Conservation (phyloP, 169 alveolate genomes). For the Pseudocohnilembus persalinus region DNA sequence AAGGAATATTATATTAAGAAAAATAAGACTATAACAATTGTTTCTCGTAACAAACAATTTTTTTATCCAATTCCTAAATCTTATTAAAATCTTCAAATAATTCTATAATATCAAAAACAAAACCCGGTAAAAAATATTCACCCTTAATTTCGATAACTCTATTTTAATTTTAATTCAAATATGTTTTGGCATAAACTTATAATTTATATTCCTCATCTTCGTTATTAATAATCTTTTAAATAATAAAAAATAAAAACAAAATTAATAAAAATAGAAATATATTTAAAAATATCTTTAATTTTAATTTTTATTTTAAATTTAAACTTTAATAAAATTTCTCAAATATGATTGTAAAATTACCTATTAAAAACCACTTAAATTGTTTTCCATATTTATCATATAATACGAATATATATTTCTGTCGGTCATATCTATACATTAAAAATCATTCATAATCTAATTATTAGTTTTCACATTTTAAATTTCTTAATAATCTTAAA, state of each 20-base stretch:
- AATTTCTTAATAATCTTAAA: too few species aligned
- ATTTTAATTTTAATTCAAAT: too few species aligned
- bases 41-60: too few species aligned
- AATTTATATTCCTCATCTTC: not conserved
- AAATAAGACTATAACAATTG: too few species aligned
- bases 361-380: not conserved
- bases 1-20: too few species aligned
- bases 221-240: not conserved
- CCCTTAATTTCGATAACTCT: not conserved
- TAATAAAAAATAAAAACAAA: too few species aligned
- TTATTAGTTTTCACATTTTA: too few species aligned
- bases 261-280: too few species aligned
- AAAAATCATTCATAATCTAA: not conserved
- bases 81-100: not conserved
- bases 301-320: too few species aligned
- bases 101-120: not conserved
- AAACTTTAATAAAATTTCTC: not conserved
- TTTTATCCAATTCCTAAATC: not conserved
- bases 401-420: too few species aligned
- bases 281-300: too few species aligned
- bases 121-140: not conserved
- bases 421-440: not conserved
- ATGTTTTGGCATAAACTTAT: not conserved
- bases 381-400: not conserved
- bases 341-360: not conserved